Percentiles rank a stretch among this genome's conserved stretches.
phyloP scores from a whole-genome alignment of 148 eudicot genomes.

The Vaccinium vitisidaea region DNA sequence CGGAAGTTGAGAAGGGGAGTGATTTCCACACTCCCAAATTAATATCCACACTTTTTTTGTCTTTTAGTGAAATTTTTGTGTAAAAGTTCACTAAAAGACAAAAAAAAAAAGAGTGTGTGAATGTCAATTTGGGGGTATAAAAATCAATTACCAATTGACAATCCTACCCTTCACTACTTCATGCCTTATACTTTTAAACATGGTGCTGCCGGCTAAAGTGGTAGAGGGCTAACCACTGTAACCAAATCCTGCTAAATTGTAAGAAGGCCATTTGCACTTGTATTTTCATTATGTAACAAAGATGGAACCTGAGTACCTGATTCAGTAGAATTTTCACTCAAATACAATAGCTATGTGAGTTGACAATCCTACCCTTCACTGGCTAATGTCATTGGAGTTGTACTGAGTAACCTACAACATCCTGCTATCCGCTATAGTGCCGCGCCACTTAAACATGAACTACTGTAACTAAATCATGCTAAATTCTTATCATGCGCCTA shows the following conservation, averaged over 20 bases:
- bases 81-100: too few species aligned
- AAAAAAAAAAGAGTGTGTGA: too few species aligned
- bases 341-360: not conserved
- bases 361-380: not conserved
- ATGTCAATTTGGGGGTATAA: too few species aligned
- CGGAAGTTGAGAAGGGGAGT: not conserved
- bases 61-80: too few species aligned
- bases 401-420: not conserved
- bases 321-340: not conserved
- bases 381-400: not conserved
- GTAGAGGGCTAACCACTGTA: not conserved
- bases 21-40: too few species aligned
- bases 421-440: not conserved
- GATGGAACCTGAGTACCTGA: not conserved
- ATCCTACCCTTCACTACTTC: not conserved
- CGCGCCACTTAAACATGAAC: not conserved
- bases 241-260: too few species aligned
- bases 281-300: not conserved
- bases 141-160: not conserved
- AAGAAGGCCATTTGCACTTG: too few species aligned
- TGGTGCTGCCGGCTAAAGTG: not conserved
- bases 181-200: too few species aligned
- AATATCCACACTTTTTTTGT: too few species aligned
- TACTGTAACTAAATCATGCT: not conserved
- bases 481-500: not conserved